These are phyloP conservation scores for Ehretia macrophylla DNA, from an alignment of 257 asterid species.

Conservation along the genomic window DNA sequence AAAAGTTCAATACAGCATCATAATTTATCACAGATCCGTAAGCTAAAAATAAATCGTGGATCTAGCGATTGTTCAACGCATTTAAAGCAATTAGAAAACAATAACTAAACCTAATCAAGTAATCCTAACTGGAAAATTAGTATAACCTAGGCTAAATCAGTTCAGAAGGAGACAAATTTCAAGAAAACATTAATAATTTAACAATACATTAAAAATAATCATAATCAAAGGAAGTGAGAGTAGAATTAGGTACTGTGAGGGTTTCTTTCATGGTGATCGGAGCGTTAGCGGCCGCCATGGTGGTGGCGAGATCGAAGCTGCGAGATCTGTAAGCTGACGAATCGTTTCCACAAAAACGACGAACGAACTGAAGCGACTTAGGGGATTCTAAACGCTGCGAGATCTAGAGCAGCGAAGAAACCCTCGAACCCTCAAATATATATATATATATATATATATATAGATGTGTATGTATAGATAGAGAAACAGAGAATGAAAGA, in stretches of 20 bases:
- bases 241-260: slow-evolving; percentile 63
- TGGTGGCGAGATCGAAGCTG: slow-evolving; percentile 35
- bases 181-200: neutral
- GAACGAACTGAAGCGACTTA: slow-evolving; percentile 16
- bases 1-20: neutral
- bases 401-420: slow-evolving; percentile 44
- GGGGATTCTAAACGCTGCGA: slow-evolving; percentile 16
- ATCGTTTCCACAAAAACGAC: slow-evolving; percentile 17
- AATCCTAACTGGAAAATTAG: neutral
- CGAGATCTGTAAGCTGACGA: slow-evolving; percentile 18
- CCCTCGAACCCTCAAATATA: slow-evolving; percentile 41
- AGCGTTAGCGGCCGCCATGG: slow-evolving; percentile 99
- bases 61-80: neutral
- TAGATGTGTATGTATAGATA: neutral
- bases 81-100: slow-evolving; percentile 4
- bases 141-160: neutral
- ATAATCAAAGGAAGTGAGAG: slow-evolving; percentile 1
- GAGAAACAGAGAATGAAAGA: slow-evolving; percentile 25
- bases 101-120: slow-evolving; percentile 16
- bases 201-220: neutral
- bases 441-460: slow-evolving; percentile 4
- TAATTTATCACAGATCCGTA: slow-evolving; percentile 49
- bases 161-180: neutral
- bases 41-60: slow-evolving; percentile 19
- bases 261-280: slow-evolving; percentile 97